Conservation (phyloP, 106 monocot species). For the Allium sativum region DNA sequence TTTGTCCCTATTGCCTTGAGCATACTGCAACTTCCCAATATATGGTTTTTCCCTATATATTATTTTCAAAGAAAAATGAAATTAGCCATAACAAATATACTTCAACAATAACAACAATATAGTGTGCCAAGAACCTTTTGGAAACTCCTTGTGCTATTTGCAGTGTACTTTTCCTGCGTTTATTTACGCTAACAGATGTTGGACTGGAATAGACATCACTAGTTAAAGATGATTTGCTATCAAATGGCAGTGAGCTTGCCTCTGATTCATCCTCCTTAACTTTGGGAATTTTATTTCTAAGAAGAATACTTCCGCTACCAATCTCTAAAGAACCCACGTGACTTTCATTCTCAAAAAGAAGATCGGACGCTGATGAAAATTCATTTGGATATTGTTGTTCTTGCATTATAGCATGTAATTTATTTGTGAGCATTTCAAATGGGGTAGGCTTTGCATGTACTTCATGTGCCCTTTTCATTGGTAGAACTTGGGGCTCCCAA, state of each 20-base stretch:
- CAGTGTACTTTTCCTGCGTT: no score
- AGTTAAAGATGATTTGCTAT: constrained; percentile 26
- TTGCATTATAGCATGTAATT: constrained; percentile 48
- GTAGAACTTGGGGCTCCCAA: constrained; percentile 47
- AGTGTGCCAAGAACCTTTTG: no score
- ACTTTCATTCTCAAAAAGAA: constrained; percentile 47
- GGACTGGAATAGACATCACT: constrained; percentile 28
- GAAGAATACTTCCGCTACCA: constrained; percentile 57
- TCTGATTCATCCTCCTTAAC: constrained; percentile 59
- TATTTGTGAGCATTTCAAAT: constrained; percentile 69
- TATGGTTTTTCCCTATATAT: no score
- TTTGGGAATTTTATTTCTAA: constrained; percentile 39
- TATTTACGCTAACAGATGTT: constrained; percentile 7
- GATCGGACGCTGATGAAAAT: constrained; percentile 4
- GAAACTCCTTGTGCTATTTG: no score
- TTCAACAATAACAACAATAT: no score
- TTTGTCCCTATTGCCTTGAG: no score
- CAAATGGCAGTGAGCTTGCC: constrained; percentile 52
- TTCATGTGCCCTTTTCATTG: constrained; percentile 17
- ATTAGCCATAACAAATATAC: neutral
- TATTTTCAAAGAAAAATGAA: neutral
- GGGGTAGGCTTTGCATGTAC: constrained; percentile 39
- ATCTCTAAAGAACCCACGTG: constrained; percentile 46
- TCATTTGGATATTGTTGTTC: constrained; percentile 44
- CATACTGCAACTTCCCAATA: no score